These are phyloP conservation scores for Podaxis pistillaris DNA, from an alignment of 768 basidiomycete species.

Conservation along the genomic window DNA sequence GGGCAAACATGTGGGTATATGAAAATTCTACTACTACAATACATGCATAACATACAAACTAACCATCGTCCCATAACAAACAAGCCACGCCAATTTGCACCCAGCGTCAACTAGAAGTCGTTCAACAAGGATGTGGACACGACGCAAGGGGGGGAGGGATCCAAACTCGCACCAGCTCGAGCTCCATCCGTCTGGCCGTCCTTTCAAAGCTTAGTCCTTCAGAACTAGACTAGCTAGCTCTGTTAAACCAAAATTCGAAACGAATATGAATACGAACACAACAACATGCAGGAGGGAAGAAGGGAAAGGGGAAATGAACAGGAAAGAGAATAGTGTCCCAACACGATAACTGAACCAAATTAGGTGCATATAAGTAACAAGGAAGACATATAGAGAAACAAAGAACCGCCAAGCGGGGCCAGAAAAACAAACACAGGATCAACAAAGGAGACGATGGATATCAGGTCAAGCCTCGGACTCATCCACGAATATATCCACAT, in stretches of 20 bases:
- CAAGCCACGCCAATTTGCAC: too few relatives aligned
- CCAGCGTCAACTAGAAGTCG: not conserved
- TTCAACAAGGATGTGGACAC: not conserved
- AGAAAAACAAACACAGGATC: not conserved
- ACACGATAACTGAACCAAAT: not conserved
- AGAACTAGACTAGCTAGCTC: not conserved
- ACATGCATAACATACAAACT: slow-evolving; percentile 18
- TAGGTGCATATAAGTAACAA: not conserved
- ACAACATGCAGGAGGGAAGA: not conserved
- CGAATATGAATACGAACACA: not conserved
- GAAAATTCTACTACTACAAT: slow-evolving; percentile 16
- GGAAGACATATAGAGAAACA: not conserved
- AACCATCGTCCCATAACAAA: not conserved
- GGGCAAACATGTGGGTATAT: not conserved
- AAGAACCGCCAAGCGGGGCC: not conserved
- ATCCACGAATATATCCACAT: slow-evolving; percentile 95
- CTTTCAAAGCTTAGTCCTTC: not conserved
- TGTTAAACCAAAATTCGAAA: not conserved
- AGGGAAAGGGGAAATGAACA: not conserved
- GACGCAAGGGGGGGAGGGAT: too few relatives aligned
- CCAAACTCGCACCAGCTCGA: too few relatives aligned
- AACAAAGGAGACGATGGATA: slow-evolving; percentile 27
- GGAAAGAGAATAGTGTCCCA: not conserved
- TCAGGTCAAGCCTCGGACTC: slow-evolving; percentile 63
- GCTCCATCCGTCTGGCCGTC: not conserved